Percentiles rank a stretch among this genome's conserved stretches.
phyloP scores from a whole-genome alignment of 306 rosid genomes.

The Ochetophila trinervis region DNA sequence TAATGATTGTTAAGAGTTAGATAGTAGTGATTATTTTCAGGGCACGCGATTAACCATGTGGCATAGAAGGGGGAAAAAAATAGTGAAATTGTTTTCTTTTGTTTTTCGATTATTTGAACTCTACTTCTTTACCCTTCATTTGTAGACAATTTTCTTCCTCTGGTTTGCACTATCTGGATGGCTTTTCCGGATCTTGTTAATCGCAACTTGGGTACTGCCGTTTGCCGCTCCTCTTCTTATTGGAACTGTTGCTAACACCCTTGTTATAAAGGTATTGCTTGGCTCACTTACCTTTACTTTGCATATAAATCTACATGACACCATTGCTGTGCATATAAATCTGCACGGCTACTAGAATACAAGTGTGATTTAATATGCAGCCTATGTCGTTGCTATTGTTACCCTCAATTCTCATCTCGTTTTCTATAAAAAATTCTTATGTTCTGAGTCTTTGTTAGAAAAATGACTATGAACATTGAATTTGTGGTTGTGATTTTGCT shows the following conservation, averaged over 20 bases:
- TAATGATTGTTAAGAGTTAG: not conserved
- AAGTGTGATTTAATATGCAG: too few relatives aligned
- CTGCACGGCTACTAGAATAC: too few relatives aligned
- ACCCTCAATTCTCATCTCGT: not conserved
- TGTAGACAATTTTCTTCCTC: conserved; percentile 84
- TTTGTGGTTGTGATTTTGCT: too few relatives aligned
- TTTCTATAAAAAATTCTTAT: too few relatives aligned
- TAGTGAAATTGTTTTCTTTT: not conserved
- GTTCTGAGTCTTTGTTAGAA: too few relatives aligned
- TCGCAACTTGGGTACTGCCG: conserved; percentile 84
- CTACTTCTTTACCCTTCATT: not conserved
- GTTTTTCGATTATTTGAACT: not conserved
- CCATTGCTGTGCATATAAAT: conserved; percentile 14
- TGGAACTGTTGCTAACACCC: conserved; percentile 74
- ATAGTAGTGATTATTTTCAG: not conserved
- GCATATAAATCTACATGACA: conserved; percentile 6
- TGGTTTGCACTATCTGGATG: conserved; percentile 98
- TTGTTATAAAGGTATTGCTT: conserved; percentile 70
- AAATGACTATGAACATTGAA: too few relatives aligned
- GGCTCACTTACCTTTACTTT: not conserved
- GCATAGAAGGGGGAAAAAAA: not conserved
- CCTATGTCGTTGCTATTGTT: not conserved
- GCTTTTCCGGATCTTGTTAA: conserved; percentile 75
- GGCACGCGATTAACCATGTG: not conserved
- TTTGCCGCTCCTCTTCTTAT: conserved; percentile 93